Percentiles rank a stretch among this genome's conserved stretches.
Conservation (phyloP, 192 early-diverging fungal species). For the Gamsiella multidivaricata region DNA sequence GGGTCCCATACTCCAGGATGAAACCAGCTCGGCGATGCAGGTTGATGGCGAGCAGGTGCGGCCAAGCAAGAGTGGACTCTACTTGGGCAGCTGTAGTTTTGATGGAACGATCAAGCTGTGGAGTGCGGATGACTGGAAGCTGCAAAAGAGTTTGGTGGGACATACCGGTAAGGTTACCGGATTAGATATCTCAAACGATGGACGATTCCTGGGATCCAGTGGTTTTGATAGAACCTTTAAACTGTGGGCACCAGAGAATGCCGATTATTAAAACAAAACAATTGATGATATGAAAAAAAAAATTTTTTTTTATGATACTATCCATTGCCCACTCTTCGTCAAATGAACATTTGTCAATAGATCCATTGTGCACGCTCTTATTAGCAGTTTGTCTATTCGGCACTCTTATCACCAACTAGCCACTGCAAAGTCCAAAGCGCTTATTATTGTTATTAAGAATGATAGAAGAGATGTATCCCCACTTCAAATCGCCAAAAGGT, state of each 20-base stretch:
- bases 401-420: no score
- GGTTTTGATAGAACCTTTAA: constrained; percentile 97
- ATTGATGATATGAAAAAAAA: no score
- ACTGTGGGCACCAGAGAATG: constrained; percentile 76
- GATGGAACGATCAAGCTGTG: constrained; percentile 95
- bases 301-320: neutral
- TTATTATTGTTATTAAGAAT: no score
- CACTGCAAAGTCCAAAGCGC: no score
- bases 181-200: constrained; percentile 85
- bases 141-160: constrained; percentile 87
- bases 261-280: constrained; percentile 47
- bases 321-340: no score
- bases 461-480: constrained; percentile 28
- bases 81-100: constrained; percentile 83
- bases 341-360: no score
- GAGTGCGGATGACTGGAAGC: constrained; percentile 93
- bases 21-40: constrained; percentile 35
- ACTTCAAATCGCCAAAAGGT: constrained; percentile 57
- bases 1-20: constrained; percentile 3
- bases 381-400: no score
- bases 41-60: constrained; percentile 38
- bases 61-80: constrained; percentile 70
- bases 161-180: constrained; percentile 92
- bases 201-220: constrained; percentile 85
- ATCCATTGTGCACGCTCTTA: no score